phyloP scores from a whole-genome alignment of 148 eudicot genomes.

The Dianthus caryophyllus region DNA sequence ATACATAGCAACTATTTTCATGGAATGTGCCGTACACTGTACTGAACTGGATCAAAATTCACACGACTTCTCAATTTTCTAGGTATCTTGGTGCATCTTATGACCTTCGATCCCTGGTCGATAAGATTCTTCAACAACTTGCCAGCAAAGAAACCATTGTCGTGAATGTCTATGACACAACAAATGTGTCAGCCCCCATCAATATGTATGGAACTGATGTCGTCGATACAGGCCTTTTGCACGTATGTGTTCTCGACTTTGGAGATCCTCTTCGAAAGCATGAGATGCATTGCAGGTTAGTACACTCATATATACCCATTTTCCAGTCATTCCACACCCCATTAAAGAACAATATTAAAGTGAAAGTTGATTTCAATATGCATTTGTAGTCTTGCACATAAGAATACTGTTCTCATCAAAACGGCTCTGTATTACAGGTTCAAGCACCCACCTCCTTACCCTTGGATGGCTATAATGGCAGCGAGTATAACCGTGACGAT shows the following conservation, averaged over 20 bases:
- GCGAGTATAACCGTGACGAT: constrained; percentile 50
- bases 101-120: constrained; percentile 85
- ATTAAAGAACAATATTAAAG: not conserved
- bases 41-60: not conserved
- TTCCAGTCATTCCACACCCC: not conserved
- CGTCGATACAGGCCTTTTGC: constrained; percentile 58
- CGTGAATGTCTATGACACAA: constrained; percentile 89
- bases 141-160: constrained; percentile 85
- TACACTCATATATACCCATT: not conserved
- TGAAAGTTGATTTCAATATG: not conserved
- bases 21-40: not conserved
- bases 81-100: constrained; percentile 94
- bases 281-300: constrained; percentile 97
- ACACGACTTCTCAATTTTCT: not conserved
- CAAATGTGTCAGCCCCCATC: constrained; percentile 47
- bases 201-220: constrained; percentile 73
- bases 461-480: constrained; percentile 61
- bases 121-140: constrained; percentile 90
- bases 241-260: constrained; percentile 69
- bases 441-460: constrained; percentile 58
- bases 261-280: constrained; percentile 90
- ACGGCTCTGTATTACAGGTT: constrained; percentile 40
- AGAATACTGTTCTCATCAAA: not conserved
- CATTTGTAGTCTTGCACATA: not conserved
- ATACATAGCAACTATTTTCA: constrained; percentile 3